Evolutionary conservation across 805 yeast genomes (phyloP).

Genomic region (Nematodospora valgi): DNA sequence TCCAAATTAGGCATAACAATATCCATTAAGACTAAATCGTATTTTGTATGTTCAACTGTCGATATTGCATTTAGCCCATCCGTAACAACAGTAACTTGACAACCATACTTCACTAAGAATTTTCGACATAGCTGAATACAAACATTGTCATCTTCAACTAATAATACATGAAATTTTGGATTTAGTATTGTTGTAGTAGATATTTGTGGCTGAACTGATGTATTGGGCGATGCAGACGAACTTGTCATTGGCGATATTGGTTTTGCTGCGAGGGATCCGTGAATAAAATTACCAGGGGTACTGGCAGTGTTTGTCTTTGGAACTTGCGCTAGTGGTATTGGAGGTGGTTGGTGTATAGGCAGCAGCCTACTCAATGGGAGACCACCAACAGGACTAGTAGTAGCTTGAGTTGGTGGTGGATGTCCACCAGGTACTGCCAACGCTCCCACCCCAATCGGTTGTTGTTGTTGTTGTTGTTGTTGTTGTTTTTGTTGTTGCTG

Average conservation of each 20-base stretch:
- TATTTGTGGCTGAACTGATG: conserved; percentile 10
- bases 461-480: conserved; percentile 4
- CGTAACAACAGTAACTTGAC: conserved; percentile 86
- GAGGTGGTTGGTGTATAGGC: too few species aligned
- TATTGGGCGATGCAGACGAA: neutral
- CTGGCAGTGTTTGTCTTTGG: neutral
- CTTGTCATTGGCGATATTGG: neutral
- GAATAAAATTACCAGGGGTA: neutral
- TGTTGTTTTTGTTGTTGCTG: conserved; percentile 2
- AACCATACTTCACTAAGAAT: conserved; percentile 82
- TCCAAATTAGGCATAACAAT: conserved; percentile 86
- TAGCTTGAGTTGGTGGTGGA: conserved; percentile 1
- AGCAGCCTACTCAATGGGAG: too few species aligned
- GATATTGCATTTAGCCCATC: conserved; percentile 90
- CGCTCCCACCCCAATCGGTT: neutral
- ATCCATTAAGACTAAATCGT: conserved; percentile 80
- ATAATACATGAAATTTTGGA: conserved; percentile 63
- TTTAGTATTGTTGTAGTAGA: conserved; percentile 25
- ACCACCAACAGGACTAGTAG: neutral
- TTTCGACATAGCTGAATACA: conserved; percentile 81
- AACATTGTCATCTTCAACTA: conserved; percentile 79
- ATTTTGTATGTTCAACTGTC: conserved; percentile 65
- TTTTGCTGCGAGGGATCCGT: conserved; percentile 1
- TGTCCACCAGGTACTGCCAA: neutral
- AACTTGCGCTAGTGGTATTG: neutral